A percentile compares a stretch with the other conserved stretches of the same genome.
Evolutionary conservation across 2,329 filamentous ascomycete genomes (phyloP).

Genomic region (Aspergillus luchuensis): DNA sequence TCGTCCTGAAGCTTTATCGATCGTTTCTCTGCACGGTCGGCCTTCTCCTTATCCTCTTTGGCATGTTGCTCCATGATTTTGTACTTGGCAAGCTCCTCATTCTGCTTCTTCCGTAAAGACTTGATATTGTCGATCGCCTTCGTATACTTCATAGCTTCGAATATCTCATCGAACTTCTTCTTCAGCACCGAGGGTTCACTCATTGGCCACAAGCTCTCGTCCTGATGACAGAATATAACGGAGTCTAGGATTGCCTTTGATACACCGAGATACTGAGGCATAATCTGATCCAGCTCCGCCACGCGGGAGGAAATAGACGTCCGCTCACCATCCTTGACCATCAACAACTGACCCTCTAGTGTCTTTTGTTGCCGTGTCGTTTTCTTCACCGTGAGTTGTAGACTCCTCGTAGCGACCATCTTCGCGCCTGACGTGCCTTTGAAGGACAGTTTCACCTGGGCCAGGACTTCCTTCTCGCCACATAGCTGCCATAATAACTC

Average conservation of each 20-base stretch:
- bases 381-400: slow-evolving; percentile 88
- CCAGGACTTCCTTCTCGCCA: slow-evolving; percentile 84
- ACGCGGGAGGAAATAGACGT: slow-evolving; percentile 76
- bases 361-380: slow-evolving; percentile 75
- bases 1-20: slow-evolving; percentile 65
- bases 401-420: slow-evolving; percentile 79
- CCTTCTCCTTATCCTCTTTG: slow-evolving; percentile 82
- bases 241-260: slow-evolving; percentile 86
- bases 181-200: slow-evolving; percentile 84
- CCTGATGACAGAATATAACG: slow-evolving; percentile 98
- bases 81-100: slow-evolving; percentile 70
- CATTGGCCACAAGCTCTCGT: slow-evolving; percentile 96
- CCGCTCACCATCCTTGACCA: slow-evolving; percentile 77
- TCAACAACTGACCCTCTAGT: slow-evolving; percentile 75
- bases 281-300: slow-evolving; percentile 77
- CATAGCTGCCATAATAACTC: slow-evolving; percentile 57
- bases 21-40: slow-evolving; percentile 68
- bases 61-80: slow-evolving; percentile 75
- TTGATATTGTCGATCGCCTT: slow-evolving; percentile 98
- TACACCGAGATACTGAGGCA: slow-evolving; percentile 85
- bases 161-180: slow-evolving; percentile 95
- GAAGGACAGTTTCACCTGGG: slow-evolving; percentile 89
- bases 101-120: slow-evolving; percentile 77
- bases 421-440: slow-evolving; percentile 73
- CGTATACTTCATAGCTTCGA: slow-evolving; percentile 94